phyloP scores from a whole-genome alignment of 176 grass and related monocot species.

The Musa schizocarpa region DNA sequence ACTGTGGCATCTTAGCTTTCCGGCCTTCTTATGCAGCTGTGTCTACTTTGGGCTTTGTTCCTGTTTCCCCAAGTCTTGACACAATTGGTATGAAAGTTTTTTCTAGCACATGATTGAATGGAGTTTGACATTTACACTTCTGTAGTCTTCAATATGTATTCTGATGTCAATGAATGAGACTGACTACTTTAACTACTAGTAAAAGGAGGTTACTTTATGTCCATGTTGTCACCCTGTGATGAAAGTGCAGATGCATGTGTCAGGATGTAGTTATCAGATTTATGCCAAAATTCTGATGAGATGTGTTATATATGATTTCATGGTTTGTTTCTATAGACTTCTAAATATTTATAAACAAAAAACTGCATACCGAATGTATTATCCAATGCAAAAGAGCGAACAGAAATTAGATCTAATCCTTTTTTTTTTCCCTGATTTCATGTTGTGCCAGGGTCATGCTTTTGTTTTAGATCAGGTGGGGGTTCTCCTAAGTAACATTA shows the following conservation, averaged over 20 bases:
- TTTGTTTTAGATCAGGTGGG: too few species aligned
- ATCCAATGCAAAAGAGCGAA: too few species aligned
- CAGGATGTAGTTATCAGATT: not conserved
- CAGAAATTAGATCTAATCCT: too few species aligned
- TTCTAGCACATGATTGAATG: slow-evolving; percentile 9
- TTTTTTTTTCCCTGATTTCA: too few species aligned
- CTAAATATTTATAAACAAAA: too few species aligned
- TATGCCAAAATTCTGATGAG: not conserved
- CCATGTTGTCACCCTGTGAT: not conserved
- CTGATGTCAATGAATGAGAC: not conserved
- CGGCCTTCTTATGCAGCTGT: slow-evolving; percentile 75
- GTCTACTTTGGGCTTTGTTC: slow-evolving; percentile 62
- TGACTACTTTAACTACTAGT: not conserved
- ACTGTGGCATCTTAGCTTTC: slow-evolving; percentile 81
- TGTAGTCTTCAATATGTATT: slow-evolving; percentile 7
- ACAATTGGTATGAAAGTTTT: slow-evolving; percentile 53
- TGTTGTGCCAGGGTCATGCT: too few species aligned
- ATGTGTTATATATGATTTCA: not conserved
- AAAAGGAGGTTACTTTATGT: not conserved
- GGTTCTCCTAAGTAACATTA: too few species aligned
- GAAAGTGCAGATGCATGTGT: not conserved
- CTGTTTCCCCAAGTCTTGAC: slow-evolving; percentile 82
- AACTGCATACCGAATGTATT: too few species aligned
- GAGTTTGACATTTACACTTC: not conserved
- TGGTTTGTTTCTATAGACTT: too few species aligned